These are phyloP conservation scores for Kodamaea fukazawae DNA, from an alignment of 805 yeast species.

Conservation along the genomic window DNA sequence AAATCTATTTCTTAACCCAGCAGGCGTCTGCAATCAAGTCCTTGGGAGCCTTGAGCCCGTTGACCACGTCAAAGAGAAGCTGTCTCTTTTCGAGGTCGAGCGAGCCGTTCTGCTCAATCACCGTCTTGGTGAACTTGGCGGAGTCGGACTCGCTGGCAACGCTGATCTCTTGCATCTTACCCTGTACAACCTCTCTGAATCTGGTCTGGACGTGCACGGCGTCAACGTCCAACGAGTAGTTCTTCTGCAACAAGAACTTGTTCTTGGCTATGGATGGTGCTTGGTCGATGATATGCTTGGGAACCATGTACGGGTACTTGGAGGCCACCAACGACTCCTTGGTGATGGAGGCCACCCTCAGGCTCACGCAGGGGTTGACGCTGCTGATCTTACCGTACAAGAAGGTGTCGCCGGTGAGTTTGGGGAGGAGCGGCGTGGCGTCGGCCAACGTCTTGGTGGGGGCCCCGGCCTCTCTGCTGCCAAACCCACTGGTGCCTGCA, in stretches of 20 bases:
- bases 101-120: conserved; percentile 29
- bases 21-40: conserved; percentile 26
- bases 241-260: conserved; percentile 32
- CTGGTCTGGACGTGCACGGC: conserved; percentile 20
- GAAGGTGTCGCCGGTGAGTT: conserved; percentile 26
- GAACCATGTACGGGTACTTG: conserved; percentile 41
- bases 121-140: conserved; percentile 21
- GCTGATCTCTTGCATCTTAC: conserved; percentile 21
- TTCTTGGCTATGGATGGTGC: conserved; percentile 17
- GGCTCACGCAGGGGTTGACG: conserved; percentile 23
- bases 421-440: conserved; percentile 17
- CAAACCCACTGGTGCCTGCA: no score
- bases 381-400: conserved; percentile 38
- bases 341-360: conserved; percentile 40
- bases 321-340: conserved; percentile 37
- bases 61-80: conserved; percentile 28
- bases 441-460: conserved; percentile 7
- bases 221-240: conserved; percentile 26
- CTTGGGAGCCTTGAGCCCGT: conserved; percentile 26
- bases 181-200: conserved; percentile 31
- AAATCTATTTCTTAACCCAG: conserved; percentile 19
- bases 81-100: conserved; percentile 27
- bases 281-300: conserved; percentile 27
- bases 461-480: no score
- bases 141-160: conserved; percentile 10